phyloP scores from a whole-genome alignment of 768 basidiomycete genomes.

The Xerocomellus chrysenteron region DNA sequence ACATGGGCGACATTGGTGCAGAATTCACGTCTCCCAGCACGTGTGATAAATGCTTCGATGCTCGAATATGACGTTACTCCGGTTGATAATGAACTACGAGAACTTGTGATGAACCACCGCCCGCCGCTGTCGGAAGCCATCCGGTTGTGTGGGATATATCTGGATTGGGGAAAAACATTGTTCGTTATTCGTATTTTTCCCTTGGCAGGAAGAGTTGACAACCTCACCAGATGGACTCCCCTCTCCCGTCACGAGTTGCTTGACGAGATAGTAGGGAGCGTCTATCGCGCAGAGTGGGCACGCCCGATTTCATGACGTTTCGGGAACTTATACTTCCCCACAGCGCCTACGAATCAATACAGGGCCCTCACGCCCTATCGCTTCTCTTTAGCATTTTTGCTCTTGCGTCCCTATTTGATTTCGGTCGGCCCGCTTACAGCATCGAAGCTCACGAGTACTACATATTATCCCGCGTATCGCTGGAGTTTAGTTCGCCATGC shows the following conservation, averaged over 20 bases:
- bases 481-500: conserved; percentile 46
- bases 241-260: conserved; percentile 54
- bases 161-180: conserved; percentile 61
- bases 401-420: conserved; percentile 63
- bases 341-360: conserved; percentile 40
- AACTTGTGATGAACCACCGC: conserved; percentile 46
- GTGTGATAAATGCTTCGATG: conserved; percentile 38
- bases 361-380: conserved; percentile 53
- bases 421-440: conserved; percentile 44
- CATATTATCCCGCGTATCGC: conserved; percentile 52
- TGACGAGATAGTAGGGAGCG: conserved; percentile 50
- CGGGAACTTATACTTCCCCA: conserved; percentile 2
- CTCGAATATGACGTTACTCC: conserved; percentile 33
- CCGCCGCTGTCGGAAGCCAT: conserved; percentile 61
- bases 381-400: conserved; percentile 68
- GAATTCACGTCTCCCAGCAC: conserved; percentile 40
- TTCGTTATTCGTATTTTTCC: conserved; percentile 31
- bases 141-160: conserved; percentile 61
- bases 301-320: not conserved
- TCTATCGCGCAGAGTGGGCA: conserved; percentile 56
- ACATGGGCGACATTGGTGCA: conserved; percentile 16
- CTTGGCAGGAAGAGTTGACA: not conserved
- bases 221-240: conserved; percentile 47
- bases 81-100: conserved; percentile 37
- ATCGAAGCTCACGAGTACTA: conserved; percentile 62